A percentile compares a stretch with the other conserved stretches of the same genome.
phyloP scores from a whole-genome alignment of 176 grass and related monocot species.

The Rhynchospora pubera region DNA sequence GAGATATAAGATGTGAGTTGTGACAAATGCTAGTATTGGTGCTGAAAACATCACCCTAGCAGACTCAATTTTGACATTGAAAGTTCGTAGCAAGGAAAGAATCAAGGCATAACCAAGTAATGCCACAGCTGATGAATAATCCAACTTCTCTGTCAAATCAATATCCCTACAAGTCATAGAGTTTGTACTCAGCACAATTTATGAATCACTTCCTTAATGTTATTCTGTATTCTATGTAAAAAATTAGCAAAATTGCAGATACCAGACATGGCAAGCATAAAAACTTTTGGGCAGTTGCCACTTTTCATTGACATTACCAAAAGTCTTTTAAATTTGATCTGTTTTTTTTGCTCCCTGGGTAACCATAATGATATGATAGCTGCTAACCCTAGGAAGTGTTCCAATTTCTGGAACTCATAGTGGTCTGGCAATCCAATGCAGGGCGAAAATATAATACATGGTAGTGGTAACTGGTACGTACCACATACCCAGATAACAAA shows the following conservation, averaged over 20 bases:
- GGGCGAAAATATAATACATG: neutral
- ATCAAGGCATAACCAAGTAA: constrained; percentile 83
- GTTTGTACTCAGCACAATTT: neutral
- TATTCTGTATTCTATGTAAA: neutral
- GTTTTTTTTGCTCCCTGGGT: neutral
- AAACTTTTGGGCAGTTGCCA: too few relatives aligned
- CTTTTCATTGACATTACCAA: neutral
- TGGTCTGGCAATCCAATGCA: neutral
- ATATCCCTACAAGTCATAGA: constrained; percentile 53
- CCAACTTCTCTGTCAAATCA: constrained; percentile 87
- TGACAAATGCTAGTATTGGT: constrained; percentile 91
- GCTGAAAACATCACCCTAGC: constrained; percentile 87
- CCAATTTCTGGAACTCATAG: neutral
- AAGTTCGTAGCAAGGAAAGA: constrained; percentile 68
- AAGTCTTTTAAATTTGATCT: neutral
- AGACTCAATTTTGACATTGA: constrained; percentile 89
- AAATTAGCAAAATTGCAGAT: neutral
- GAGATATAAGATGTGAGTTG: constrained; percentile 91
- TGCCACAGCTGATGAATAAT: constrained; percentile 87
- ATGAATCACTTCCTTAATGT: neutral
- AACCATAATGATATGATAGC: neutral
- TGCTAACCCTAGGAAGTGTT: neutral
- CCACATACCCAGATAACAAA: neutral
- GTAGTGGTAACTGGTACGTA: neutral
- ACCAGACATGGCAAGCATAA: neutral